Conservation (phyloP, 2,329 filamentous ascomycete species). For the Epichloe sp. region DNA sequence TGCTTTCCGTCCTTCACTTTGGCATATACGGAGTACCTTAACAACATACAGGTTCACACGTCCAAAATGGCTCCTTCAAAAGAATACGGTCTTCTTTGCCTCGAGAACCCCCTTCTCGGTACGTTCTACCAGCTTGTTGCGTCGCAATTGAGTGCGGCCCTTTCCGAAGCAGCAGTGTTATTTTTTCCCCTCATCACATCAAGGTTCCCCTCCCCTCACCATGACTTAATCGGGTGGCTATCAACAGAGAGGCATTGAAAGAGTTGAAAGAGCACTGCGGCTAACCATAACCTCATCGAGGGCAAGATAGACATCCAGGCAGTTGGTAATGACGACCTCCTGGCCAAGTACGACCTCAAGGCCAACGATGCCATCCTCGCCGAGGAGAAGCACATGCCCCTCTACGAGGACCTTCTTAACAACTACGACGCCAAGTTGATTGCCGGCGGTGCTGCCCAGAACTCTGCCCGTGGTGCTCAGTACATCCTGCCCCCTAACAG, state of each 20-base stretch:
- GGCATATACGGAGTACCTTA: too few relatives aligned
- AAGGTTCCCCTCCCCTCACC: not conserved
- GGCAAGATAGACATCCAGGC: constrained; percentile 69
- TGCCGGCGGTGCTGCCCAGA: constrained; percentile 91
- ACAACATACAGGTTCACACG: not conserved
- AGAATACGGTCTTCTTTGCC: constrained; percentile 78
- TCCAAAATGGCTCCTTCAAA: constrained; percentile 54
- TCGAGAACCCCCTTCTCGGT: constrained; percentile 97
- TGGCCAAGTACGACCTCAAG: constrained; percentile 89
- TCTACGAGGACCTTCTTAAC: constrained; percentile 89
- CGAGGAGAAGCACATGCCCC: constrained; percentile 73
- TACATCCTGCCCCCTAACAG: constrained; percentile 88
- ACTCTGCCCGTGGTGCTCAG: constrained; percentile 90
- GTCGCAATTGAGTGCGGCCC: not conserved
- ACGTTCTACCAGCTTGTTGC: constrained; percentile 19
- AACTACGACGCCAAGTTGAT: constrained; percentile 91
- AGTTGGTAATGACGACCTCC: constrained; percentile 64
- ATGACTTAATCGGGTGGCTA: not conserved
- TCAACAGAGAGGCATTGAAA: not conserved
- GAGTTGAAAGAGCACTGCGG: not conserved
- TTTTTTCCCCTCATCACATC: not conserved
- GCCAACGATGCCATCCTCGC: constrained; percentile 95
- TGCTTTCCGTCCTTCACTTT: not conserved
- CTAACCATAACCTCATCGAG: not conserved
- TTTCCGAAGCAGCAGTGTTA: not conserved